Base-by-base conservation (phyloP, 1,284 basidiomycete genomes). In the Porodaedalea pini region DNA sequence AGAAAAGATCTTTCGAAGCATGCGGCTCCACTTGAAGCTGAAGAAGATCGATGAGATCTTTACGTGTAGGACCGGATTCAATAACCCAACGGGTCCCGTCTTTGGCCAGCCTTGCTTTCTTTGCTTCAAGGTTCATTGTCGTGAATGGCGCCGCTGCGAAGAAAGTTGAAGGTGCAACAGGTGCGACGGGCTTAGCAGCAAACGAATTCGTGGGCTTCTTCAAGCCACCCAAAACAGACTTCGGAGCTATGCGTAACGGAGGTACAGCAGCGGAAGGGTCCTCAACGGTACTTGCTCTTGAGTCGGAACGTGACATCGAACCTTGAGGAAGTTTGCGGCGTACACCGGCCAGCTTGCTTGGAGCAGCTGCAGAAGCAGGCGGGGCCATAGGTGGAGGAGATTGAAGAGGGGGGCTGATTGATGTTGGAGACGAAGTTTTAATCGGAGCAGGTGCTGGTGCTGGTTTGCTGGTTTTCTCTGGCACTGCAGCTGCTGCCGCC, bases 11-110 rank as follows among this genome's bases (percentile, higher is more conserved):
- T 58, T 86, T 85, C 10, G 89, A 88, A 11, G 83, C 78, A 66
- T 91, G 82, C 1, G 86, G 79, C 64, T 97, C 94, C 90, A 98
- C 97, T 70, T 99, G 97, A 62, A 82, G 82, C 61, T 94, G 89
- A 37, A 99, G 77, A 11, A 88, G 75, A 48, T 98, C 96, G 39
- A 89, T 81, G 17, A 97, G 81, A 67, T 98, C 95, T 66, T 93
- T 91, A 55, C 92, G 79, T 4, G 87, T 87, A 8, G 88, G 73
- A 15, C 90, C 90, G 40, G 83, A 78, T 68, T 95, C 92, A 62
- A 94, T 85, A 62, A 94, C 72, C 95, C 95, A 90, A 68, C 81
- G 79, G 58, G 82, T 80, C 2, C 82, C 80, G 67, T 98, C 96
- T 67, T 91, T 93, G 54, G 83, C 80, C 44, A 92, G 75, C 34